Percentiles rank a stretch among this genome's conserved stretches.
Conservation (phyloP, 106 monocot genomes). For the Allium fistulosum region DNA sequence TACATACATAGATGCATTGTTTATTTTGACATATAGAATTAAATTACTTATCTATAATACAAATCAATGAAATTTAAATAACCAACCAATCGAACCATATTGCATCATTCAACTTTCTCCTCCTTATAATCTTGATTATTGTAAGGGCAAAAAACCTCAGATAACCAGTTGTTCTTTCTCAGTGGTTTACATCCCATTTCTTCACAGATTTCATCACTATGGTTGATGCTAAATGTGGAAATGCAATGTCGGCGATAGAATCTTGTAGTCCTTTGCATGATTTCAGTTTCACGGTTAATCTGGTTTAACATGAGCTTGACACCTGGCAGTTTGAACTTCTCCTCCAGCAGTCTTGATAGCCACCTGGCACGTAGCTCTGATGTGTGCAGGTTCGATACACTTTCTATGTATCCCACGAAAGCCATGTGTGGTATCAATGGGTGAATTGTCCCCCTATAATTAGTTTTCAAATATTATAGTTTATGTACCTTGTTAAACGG, state of each 20-base stretch:
- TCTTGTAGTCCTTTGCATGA: conserved; percentile 72
- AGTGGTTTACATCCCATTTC: conserved; percentile 71
- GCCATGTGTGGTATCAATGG: conserved; percentile 81
- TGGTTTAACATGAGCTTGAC: conserved; percentile 48
- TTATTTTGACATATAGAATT: too few relatives aligned
- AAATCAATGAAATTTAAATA: background rate
- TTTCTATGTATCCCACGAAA: conserved; percentile 84
- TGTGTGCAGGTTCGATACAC: conserved; percentile 88
- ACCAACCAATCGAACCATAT: background rate
- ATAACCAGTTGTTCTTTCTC: conserved; percentile 65
- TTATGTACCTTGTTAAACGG: background rate
- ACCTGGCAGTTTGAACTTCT: conserved; percentile 44
- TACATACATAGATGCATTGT: too few relatives aligned
- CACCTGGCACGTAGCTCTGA: conserved; percentile 77
- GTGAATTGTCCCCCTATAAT: conserved; percentile 60
- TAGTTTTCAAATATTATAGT: background rate
- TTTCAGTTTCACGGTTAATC: conserved; percentile 35
- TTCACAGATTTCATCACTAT: conserved; percentile 82
- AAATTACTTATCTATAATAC: too few relatives aligned
- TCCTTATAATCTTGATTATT: conserved; percentile 71
- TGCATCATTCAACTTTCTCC: conserved; percentile 1
- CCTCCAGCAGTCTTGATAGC: conserved; percentile 59
- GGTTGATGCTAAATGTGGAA: conserved; percentile 88
- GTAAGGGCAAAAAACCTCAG: conserved; percentile 71
- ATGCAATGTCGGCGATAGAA: conserved; percentile 90